Percentiles rank a stretch among this genome's conserved stretches.
These are phyloP conservation scores for Aspergillus ellipticus DNA, from an alignment of 495 filamentous ascomycete genomes.

Conservation along the genomic window DNA sequence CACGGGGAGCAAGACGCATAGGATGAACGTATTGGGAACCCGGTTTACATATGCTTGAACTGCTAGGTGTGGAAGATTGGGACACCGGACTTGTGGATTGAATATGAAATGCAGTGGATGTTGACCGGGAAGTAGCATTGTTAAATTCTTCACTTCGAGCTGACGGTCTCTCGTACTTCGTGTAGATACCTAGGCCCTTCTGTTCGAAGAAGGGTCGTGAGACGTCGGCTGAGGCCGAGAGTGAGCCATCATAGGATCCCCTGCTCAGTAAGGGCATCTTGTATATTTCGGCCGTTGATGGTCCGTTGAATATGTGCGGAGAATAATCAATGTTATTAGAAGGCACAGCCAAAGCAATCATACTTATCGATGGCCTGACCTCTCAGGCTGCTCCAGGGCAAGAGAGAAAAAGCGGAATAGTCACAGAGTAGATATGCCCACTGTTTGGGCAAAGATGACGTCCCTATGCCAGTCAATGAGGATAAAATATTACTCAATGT, in stretches of 20 bases:
- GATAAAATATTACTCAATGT: not conserved
- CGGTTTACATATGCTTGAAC: conserved; percentile 47
- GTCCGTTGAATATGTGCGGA: conserved; percentile 4
- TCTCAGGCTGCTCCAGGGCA: not conserved
- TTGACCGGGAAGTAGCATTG: conserved; percentile 26
- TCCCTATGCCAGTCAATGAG: not conserved
- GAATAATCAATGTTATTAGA: conserved; percentile 20
- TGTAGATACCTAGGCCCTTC: conserved; percentile 53
- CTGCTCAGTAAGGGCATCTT: conserved; percentile 59
- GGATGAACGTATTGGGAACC: conserved; percentile 55
- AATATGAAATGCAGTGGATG: conserved; percentile 39
- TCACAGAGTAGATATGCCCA: not conserved
- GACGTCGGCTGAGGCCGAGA: conserved; percentile 46
- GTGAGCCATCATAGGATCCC: conserved; percentile 45
- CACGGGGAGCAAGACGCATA: conserved; percentile 55
- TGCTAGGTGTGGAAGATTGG: conserved; percentile 47
- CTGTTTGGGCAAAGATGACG: not conserved
- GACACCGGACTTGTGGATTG: conserved; percentile 56
- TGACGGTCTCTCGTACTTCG: conserved; percentile 41
- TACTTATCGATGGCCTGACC: not conserved
- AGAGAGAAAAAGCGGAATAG: not conserved
- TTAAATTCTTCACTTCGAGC: conserved; percentile 29
- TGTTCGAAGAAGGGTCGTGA: conserved; percentile 55
- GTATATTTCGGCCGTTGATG: conserved; percentile 38
- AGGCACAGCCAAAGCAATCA: conserved; percentile 10